phyloP scores from a whole-genome alignment of 2,329 filamentous ascomycete genomes.

The Truncatella angustata region DNA sequence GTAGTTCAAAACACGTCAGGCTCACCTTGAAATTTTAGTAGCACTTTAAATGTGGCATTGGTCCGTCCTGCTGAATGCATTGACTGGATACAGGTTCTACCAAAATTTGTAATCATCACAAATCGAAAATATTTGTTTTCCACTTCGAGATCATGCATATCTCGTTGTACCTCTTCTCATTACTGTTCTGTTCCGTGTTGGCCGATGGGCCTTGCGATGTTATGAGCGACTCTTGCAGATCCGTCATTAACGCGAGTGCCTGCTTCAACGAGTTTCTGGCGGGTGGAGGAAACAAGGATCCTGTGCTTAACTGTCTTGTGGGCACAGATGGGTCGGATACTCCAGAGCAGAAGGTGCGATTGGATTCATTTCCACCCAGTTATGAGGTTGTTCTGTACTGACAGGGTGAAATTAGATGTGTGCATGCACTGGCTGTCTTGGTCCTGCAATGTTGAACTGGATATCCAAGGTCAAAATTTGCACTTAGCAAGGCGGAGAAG shows the following conservation, averaged over 20 bases:
- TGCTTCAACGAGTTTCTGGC: constrained; percentile 8
- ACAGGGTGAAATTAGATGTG: neutral
- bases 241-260: constrained; percentile 6
- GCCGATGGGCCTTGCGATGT: constrained; percentile 8
- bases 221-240: constrained; percentile 5
- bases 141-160: too few relatives aligned
- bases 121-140: too few relatives aligned
- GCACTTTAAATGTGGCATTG: too few relatives aligned
- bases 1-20: too few relatives aligned
- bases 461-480: constrained; percentile 5
- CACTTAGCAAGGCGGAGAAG: too few relatives aligned
- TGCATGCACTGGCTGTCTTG: constrained; percentile 8
- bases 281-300: neutral
- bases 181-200: neutral
- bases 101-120: too few relatives aligned
- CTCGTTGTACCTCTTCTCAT: too few relatives aligned
- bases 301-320: constrained; percentile 3
- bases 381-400: neutral
- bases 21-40: too few relatives aligned
- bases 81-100: too few relatives aligned
- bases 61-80: too few relatives aligned
- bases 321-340: constrained; percentile 7
- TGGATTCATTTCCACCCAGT: neutral
- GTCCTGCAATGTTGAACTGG: neutral
- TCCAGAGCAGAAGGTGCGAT: constrained; percentile 5